Conservation (phyloP, 2,329 filamentous ascomycete species). For the Nothopassalora personata region DNA sequence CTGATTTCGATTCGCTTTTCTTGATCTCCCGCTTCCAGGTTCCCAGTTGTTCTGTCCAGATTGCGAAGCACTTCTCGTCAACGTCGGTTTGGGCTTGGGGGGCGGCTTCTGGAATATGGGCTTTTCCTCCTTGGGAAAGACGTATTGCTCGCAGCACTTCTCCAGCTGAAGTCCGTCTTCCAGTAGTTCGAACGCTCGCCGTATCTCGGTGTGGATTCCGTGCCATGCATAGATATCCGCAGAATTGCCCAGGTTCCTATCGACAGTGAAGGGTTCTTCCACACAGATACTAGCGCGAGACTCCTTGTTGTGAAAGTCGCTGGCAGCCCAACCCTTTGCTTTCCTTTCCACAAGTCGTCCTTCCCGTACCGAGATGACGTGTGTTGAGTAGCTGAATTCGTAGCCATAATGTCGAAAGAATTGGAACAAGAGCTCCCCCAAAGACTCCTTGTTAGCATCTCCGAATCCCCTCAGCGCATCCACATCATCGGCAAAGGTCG, state of each 20-base stretch:
- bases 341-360: constrained; percentile 73
- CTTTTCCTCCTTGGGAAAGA: constrained; percentile 77
- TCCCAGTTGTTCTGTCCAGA: constrained; percentile 46
- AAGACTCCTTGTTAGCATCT: constrained; percentile 69
- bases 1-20: constrained; percentile 41
- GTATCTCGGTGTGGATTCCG: constrained; percentile 82
- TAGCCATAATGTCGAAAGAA: constrained; percentile 95
- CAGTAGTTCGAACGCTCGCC: constrained; percentile 79
- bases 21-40: constrained; percentile 31
- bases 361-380: constrained; percentile 77
- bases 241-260: constrained; percentile 88
- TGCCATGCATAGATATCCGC: constrained; percentile 92
- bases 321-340: constrained; percentile 81
- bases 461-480: constrained; percentile 62
- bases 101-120: constrained; percentile 50
- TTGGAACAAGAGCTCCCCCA: constrained; percentile 83
- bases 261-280: constrained; percentile 91
- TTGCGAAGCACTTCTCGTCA: constrained; percentile 45
- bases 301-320: constrained; percentile 42
- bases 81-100: constrained; percentile 51
- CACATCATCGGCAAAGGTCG: constrained; percentile 82
- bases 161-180: constrained; percentile 67
- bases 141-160: constrained; percentile 80
- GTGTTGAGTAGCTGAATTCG: constrained; percentile 82
- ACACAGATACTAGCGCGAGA: constrained; percentile 75